Evolutionary conservation across 108 stramenopile genomes (phyloP).

Genomic region (Licmophora abbreviata): DNA sequence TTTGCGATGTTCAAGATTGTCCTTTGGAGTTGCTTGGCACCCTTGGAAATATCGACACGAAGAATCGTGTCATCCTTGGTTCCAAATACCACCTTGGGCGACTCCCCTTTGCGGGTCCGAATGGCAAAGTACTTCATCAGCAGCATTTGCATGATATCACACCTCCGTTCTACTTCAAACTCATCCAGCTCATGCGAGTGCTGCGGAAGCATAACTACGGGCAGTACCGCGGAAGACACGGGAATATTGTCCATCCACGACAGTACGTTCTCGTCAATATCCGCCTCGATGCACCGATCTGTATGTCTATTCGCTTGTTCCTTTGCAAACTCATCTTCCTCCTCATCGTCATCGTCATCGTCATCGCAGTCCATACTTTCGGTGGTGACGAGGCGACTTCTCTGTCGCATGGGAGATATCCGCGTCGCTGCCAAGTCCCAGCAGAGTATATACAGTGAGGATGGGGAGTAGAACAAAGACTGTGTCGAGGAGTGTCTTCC

Average conservation of each 20-base stretch:
- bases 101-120: neutral
- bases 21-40: slow-evolving; percentile 28
- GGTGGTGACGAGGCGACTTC: neutral
- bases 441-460: slow-evolving; percentile 58
- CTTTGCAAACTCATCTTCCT: slow-evolving; percentile 28
- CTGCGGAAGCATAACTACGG: slow-evolving; percentile 44
- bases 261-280: slow-evolving; percentile 65
- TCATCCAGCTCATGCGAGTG: slow-evolving; percentile 31
- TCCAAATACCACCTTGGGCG: slow-evolving; percentile 27
- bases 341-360: slow-evolving; percentile 32
- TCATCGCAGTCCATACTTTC: slow-evolving; percentile 14
- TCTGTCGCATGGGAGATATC: slow-evolving; percentile 7
- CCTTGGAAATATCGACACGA: slow-evolving; percentile 17
- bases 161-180: slow-evolving; percentile 29
- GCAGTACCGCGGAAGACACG: slow-evolving; percentile 60
- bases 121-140: slow-evolving; percentile 36
- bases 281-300: slow-evolving; percentile 48
- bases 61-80: slow-evolving; percentile 25
- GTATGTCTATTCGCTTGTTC: slow-evolving; percentile 42
- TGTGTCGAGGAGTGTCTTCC: slow-evolving; percentile 61
- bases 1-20: slow-evolving; percentile 33
- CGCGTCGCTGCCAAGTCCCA: slow-evolving; percentile 64
- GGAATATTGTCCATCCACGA: slow-evolving; percentile 69
- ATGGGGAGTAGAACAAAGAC: slow-evolving; percentile 68
- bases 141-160: slow-evolving; percentile 37